Base-by-base conservation (phyloP, 78 protist genomes). In the Cavenderia fasciculata region DNA sequence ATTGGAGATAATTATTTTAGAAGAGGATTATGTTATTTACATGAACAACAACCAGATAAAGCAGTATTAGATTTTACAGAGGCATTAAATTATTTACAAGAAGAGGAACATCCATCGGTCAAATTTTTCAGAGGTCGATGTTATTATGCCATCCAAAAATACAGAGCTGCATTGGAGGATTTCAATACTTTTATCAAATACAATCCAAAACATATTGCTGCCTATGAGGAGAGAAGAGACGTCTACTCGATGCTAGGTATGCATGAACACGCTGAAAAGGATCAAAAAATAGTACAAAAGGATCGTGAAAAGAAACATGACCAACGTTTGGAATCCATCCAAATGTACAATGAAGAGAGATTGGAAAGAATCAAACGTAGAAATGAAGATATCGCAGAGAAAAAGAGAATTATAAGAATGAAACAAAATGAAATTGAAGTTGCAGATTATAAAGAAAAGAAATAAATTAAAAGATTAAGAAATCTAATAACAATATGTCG, bases 201-300 rank as follows among this genome's bases (percentile, higher is more conserved):
- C 38, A 33, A 63, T 36, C 71, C 76, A 40, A n/a, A 12, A 7
- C 69, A 61, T 40, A 59, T 68, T 25, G 43, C 65, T 18, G 90
- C 78, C 7, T 82, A 40, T 12, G 23, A 51, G 57, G 78, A 68
- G 44, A 65, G 90, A 82, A 70, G 63, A 1, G 78, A 82, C 29
- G 59, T 56, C 16, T 57, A 54, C n/a, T 59, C 19, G n/a, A 1
- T 4, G 2, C 11, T 40, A 2, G 78, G 78, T 38, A 66, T 56
- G 31, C 23, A 56, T 18, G 44, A 23, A 25, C 25, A 2, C n/a
- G 59, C 59, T 12, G 47, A 34, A 18, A 68, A 68, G 11, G 90
- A 82, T 56, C 2, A 52, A 11, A 52, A 68, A 68, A 43, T 82
- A 5, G 40, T 66, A 27, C 34, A 41, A 10, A 47, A 66, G 2